Evolutionary conservation across 225 moss, liverwort and hornwort genomes (phyloP), one percentile per base, ranked within the genome.

Genomic region (Rhytidiadelphus loreus): DNA sequence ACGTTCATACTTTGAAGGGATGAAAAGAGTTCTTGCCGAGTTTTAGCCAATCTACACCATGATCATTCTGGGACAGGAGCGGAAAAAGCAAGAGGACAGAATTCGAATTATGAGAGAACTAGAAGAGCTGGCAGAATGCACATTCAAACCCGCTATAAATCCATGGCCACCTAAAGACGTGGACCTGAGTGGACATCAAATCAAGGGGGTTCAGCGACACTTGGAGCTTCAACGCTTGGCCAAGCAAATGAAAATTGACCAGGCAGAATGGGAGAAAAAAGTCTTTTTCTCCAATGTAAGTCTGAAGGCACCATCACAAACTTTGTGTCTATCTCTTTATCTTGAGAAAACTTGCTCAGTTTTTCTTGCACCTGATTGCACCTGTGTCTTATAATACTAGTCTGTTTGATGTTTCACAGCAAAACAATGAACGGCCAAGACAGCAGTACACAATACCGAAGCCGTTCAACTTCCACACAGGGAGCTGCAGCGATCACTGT

Each of bases 201-300:
- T 97, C 82, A 98, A 97, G 92, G 98, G 98, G 46, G 91, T 98
- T 55, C 93, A 95, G 65, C 93, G 98, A 41, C 97, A 96, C 86
- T 81, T 98, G 85, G 96, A 97, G 90, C 95, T 98, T 77, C 98
- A 98, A 81, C 94, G 93, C 61, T 82, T 95, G 69, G 98, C 98
- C 83, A 97, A 97, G 81, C 97, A 97, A 88, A 97, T 97, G 95
- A 98, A 94, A 89, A 90, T 82, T 55, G 98, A 97, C 81, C 98
- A 96, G 86, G 95, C 95, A 88, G 97, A 97, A 91, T 97, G 94
- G 96, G 98, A 96, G 94, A 94, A 96, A 79, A 98, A 98, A 66
- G 82, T 98, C 53, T 98, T 98, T 89, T 95, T 96, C 77, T 90
- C 95, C 73, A 93, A 95, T 88, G 98, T 96, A 93, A 89, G 87